Evolutionary conservation across 495 filamentous ascomycete genomes (phyloP).

Genomic region (Ramalina peruviana): DNA sequence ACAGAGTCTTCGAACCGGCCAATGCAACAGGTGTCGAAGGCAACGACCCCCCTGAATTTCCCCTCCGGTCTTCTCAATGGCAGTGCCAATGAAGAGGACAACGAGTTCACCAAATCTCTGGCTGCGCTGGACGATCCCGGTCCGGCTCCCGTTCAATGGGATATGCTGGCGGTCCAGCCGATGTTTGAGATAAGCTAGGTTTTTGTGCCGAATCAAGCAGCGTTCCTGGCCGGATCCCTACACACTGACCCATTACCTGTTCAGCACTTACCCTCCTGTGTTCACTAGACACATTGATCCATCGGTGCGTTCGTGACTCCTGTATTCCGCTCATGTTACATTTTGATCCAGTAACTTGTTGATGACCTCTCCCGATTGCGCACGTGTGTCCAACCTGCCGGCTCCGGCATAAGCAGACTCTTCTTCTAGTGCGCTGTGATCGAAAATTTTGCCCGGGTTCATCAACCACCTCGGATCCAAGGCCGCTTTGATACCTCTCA

Average conservation of each 20-base stretch:
- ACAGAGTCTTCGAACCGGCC: background rate
- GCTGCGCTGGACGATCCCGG: conserved; percentile 9
- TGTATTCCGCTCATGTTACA: too few relatives aligned
- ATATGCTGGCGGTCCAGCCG: conserved; percentile 15
- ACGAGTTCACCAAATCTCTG: background rate
- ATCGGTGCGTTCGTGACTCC: too few relatives aligned
- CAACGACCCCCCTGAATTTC: background rate
- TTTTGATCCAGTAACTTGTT: too few relatives aligned
- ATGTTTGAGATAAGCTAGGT: conserved; percentile 6
- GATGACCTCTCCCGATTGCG: too few relatives aligned
- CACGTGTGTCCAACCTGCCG: too few relatives aligned
- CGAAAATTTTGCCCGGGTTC: conserved; percentile 87
- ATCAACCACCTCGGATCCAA: conserved; percentile 82
- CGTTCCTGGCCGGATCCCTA: too few relatives aligned
- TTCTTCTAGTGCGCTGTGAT: conserved; percentile 16
- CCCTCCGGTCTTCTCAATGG: background rate
- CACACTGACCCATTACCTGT: background rate
- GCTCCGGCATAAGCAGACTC: too few relatives aligned
- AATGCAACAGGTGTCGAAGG: background rate
- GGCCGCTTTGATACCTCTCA: conserved; percentile 73
- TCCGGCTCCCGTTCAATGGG: conserved; percentile 15
- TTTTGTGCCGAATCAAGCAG: too few relatives aligned
- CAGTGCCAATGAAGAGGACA: background rate
- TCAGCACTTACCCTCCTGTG: too few relatives aligned
- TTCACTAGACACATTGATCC: too few relatives aligned